Evolutionary conservation across 2,329 filamentous ascomycete species (phyloP), one percentile per base, ranked within the genome.

Genomic region (Fusarium floridanum): DNA sequence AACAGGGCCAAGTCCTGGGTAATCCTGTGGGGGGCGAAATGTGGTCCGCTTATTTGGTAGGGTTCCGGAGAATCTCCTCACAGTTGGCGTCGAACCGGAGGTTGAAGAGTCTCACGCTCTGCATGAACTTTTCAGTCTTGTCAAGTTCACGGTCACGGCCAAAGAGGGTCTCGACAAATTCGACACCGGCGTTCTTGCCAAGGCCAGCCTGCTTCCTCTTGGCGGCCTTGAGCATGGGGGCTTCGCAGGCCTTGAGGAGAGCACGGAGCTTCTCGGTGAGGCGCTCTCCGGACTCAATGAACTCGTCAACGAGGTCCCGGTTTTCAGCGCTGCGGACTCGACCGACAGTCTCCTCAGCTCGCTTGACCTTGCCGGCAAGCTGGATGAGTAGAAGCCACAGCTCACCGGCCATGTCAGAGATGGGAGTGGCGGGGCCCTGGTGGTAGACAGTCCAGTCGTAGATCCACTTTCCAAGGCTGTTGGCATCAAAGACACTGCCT

Each of bases 371-470:
- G 81, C 95, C 95, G 16, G 95, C 93, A 55, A 98, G 88, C 84
- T 98, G 94, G 83, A 98, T 98, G 68, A 98, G 90, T 59, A 98
- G 89, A 27, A 98, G 89, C 97, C 97, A 99, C 64, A 99, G 88
- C 80, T 98, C 95, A 77, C 96, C 97, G 3, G 97, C 95, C 84
- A 97, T 92, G 76, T 98, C 95, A 63, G 95, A 91, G 80, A 98
- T 94, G 61, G 95, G 94, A 12, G 93, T 95, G 45, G 90, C 90
- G 16, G 95, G 90, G 41, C 94, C 94, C 77, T 97, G 92, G 82
- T 93, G 92, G 86, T 94, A 98, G 74, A 98, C 94, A 20, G 97
- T 98, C 97, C 97, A 99, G 88, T 98, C 97, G 84, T 98, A 99
- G 81, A 99, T 97, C 97, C 97, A 99, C 85, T 98, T 98, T 80